Evolutionary conservation across 2,329 filamentous ascomycete species (phyloP), one percentile per base, ranked within the genome.

Genomic region (Penicillium sp.): DNA sequence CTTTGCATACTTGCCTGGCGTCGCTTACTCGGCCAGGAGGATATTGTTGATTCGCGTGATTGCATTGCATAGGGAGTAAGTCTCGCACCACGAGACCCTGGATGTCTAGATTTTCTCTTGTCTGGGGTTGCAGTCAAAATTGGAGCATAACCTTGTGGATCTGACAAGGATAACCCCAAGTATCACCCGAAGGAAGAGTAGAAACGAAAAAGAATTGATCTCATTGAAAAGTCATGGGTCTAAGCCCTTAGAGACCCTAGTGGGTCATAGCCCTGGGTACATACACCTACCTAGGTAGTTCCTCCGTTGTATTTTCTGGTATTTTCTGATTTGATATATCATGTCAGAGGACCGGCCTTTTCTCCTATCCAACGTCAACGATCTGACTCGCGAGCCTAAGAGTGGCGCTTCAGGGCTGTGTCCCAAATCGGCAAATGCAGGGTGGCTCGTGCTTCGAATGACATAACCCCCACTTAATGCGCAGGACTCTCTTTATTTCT

Each of bases 381-480:
- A 16, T 39, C 36, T 39, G 36, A 39, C 36, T 39, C 35, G 35
- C 11, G 34, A 16, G 27, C 45, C n/a, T 43, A 49, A 40, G n/a
- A 47, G 51, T 43, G 46, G 46, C 46, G 40, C 23, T 23, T 23
- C 23, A 23, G 5, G 23, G 23, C 16, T 30, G 11, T 44, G 19
- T 50, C 52, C 52, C 23, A 41, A 55, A 29, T 40, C n/a, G 52
- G 52, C 23, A 55, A 55, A 55, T 55, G 52, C 52, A 55, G 47
- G 32, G 41, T 53, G 51, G 51, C 51, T 50, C 47, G 47, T 55
- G 52, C 52, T 49, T 26, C 27, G 23, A 26, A 55, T 54, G 51
- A 54, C 51, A 49, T 53, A 53, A 53, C 26, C 32, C 6, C 10
- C 32, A 14, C 4, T 35, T 13, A 13, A 35, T 23, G 23, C 5